Evolutionary conservation across 495 filamentous ascomycete species (phyloP), one percentile per base, ranked within the genome.

Genomic region (Aspergillus affinis): DNA sequence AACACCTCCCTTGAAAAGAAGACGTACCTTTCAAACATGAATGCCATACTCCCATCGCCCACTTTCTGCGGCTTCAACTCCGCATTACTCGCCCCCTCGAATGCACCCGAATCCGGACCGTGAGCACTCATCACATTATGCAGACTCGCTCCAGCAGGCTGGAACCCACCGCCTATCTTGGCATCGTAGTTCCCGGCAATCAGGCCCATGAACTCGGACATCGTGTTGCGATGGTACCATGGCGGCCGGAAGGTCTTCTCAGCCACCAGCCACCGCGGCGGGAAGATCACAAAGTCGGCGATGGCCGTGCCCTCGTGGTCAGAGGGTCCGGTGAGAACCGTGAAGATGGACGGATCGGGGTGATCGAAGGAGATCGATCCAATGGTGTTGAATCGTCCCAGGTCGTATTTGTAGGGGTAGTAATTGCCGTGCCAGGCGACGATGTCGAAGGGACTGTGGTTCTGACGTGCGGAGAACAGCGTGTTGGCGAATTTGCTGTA

Each of bases 351-450:
- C 9, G 91, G 91, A 69, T 95, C 91, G 1, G 88, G 88, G 65
- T 94, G 90, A 72, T 95, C 91, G 64, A 81, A 90, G 17, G 82
- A 87, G 61, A 90, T 83, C 45, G 78, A 84, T 55, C 89, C 90
- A 32, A 93, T 85, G 48, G 86, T 87, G 75, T 86, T 89, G 82
- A 93, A 95, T 50, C 87, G 84, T 4, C 83, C 88, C 1, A 95
- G 82, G 70, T 93, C 90, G 76, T 95, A 94, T 69, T 95, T 95
- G 83, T 86, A 93, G 0, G 91, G 90, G 66, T 90, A 89, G 71
- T 91, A 92, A 64, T 78, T 78, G 30, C 78, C 78, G 65, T 93
- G 89, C 91, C 91, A 95, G 19, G 88, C 88, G 8, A 92, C 90
- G 1, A 95, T 82, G 63, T 95, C 89, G 64, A 93, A 95, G 12